A percentile compares a stretch with the other conserved stretches of the same genome.
These are phyloP conservation scores for Domatiomyces globalis DNA, from an alignment of 2,329 filamentous ascomycete genomes.

Conservation along the genomic window DNA sequence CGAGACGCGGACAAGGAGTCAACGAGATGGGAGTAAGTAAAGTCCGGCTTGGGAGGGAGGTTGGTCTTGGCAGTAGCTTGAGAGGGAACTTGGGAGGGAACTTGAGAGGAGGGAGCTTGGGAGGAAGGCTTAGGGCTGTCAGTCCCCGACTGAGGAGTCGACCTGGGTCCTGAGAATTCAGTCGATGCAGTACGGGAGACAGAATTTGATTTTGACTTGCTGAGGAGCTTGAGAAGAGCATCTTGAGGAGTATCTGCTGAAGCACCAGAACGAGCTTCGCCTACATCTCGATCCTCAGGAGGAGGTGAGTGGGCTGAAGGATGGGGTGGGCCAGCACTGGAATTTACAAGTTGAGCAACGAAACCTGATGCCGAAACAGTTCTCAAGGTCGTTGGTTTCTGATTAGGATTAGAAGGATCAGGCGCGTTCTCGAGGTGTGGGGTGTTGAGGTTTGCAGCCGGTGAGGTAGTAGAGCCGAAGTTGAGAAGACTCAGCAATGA, in stretches of 20 bases:
- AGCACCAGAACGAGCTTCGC: conserved; percentile 6
- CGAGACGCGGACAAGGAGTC: conserved; percentile 54
- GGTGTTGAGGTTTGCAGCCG: not conserved
- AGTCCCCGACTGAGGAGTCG: not conserved
- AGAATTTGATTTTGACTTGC: conserved; percentile 43
- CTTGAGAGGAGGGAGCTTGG: not conserved
- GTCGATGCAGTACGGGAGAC: conserved; percentile 8
- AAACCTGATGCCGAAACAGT: conserved; percentile 42
- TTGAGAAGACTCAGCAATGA: conserved; percentile 52
- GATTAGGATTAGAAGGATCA: not conserved
- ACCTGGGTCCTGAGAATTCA: conserved; percentile 15
- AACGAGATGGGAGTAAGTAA: conserved; percentile 60
- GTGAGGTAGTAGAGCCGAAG: conserved; percentile 38
- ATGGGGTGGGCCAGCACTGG: conserved; percentile 23
- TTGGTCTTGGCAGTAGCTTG: conserved; percentile 15
- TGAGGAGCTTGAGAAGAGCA: conserved; percentile 72
- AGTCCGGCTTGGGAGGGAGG: conserved; percentile 35
- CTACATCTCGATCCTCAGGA: conserved; percentile 12
- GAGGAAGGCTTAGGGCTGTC: not conserved
- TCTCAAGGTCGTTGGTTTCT: not conserved
- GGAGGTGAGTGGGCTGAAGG: conserved; percentile 20
- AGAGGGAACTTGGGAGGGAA: not conserved
- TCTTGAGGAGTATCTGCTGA: conserved; percentile 56
- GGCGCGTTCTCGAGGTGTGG: not conserved
- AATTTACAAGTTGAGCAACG: conserved; percentile 41